Conservation (phyloP, 2,329 filamentous ascomycete genomes). For the Diaporthe longicolla region DNA sequence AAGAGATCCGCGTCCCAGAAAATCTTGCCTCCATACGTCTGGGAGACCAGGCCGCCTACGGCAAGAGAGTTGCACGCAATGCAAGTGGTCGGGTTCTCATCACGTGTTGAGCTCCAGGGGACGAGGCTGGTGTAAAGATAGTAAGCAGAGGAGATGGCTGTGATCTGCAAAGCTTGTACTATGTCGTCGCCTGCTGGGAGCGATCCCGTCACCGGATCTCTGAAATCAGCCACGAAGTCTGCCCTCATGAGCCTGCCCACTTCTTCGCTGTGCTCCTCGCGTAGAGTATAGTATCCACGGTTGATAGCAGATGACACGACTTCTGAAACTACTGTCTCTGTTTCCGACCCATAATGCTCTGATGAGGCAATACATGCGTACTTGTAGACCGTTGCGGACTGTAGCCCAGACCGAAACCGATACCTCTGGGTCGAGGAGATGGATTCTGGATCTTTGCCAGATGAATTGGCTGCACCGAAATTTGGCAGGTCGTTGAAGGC, state of each 20-base stretch:
- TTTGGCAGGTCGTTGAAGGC: not conserved
- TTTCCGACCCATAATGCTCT: conserved; percentile 37
- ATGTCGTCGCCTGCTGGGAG: conserved; percentile 33
- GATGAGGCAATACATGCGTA: conserved; percentile 39
- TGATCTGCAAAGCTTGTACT: conserved; percentile 37
- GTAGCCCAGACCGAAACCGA: conserved; percentile 20
- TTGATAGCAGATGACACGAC: conserved; percentile 21
- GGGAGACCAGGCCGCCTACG: conserved; percentile 49
- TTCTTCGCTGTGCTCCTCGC: conserved; percentile 34
- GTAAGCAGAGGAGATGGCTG: conserved; percentile 39
- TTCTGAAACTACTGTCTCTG: conserved; percentile 23
- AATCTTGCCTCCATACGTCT: conserved; percentile 50
- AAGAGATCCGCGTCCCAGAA: conserved; percentile 52
- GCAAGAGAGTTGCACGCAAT: conserved; percentile 44
- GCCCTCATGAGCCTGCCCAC: conserved; percentile 35
- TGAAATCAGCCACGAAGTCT: conserved; percentile 40
- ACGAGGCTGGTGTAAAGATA: conserved; percentile 41
- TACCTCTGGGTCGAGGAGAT: conserved; percentile 22
- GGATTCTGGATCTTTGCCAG: not conserved
- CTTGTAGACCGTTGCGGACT: conserved; percentile 38
- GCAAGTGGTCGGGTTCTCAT: conserved; percentile 39
- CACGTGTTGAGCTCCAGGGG: conserved; percentile 23
- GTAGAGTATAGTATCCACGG: conserved; percentile 22
- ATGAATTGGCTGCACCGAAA: conserved; percentile 3
- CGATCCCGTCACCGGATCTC: conserved; percentile 38